Evolutionary conservation across 371 early-diverging fungal genomes (phyloP).

Genomic region (Syncephalastrum sp.): DNA sequence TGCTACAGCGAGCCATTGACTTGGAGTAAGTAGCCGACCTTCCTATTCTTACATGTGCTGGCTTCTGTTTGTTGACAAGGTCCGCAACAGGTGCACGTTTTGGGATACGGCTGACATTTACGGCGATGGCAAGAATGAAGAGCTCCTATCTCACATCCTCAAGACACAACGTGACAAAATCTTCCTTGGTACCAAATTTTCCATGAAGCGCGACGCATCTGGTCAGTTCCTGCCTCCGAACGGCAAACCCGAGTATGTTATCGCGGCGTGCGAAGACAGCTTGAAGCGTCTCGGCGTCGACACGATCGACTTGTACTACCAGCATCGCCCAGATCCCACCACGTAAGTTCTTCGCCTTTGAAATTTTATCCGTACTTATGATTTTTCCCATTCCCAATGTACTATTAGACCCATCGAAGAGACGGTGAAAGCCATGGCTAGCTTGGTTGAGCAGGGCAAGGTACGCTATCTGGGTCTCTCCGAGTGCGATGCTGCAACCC

Average conservation of each 20-base stretch:
- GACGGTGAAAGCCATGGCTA: slow-evolving; percentile 57
- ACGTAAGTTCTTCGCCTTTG: slow-evolving; percentile 8
- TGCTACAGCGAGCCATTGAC: slow-evolving; percentile 29
- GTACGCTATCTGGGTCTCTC: slow-evolving; percentile 60
- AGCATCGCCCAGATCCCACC: slow-evolving; percentile 52
- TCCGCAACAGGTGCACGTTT: slow-evolving; percentile 13
- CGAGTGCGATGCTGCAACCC: slow-evolving; percentile 48
- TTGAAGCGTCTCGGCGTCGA: slow-evolving; percentile 47
- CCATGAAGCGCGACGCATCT: slow-evolving; percentile 12
- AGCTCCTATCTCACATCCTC: slow-evolving; percentile 33
- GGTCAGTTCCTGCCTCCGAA: slow-evolving; percentile 21
- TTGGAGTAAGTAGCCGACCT: slow-evolving; percentile 8
- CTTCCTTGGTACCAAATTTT: slow-evolving; percentile 46
- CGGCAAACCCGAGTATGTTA: slow-evolving; percentile 53
- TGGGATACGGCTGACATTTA: slow-evolving; percentile 35
- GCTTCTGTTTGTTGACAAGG: too few relatives aligned
- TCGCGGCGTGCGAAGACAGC: slow-evolving; percentile 34
- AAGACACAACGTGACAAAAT: slow-evolving; percentile 38
- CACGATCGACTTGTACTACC: slow-evolving; percentile 58
- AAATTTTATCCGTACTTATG: neutral
- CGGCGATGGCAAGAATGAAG: slow-evolving; percentile 32
- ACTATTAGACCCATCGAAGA: slow-evolving; percentile 47
- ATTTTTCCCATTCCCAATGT: too few relatives aligned
- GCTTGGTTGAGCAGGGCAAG: slow-evolving; percentile 59
- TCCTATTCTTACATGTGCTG: too few relatives aligned